Evolutionary conservation across 108 stramenopile species (phyloP).

Genomic region (Schizochytrium sp.): DNA sequence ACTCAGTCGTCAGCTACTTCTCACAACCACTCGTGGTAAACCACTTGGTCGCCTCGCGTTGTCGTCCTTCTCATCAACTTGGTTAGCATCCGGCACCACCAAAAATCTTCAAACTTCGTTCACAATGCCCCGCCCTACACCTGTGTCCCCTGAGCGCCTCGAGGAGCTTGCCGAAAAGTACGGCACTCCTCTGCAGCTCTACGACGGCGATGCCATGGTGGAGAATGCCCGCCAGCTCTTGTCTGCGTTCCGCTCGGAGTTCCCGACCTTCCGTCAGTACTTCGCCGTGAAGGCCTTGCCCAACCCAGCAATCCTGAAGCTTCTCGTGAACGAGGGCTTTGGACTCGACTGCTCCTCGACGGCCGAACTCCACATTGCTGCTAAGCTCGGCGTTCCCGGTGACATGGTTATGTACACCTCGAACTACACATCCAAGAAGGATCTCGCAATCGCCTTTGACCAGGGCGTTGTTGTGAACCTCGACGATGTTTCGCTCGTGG

Average conservation of each 20-base stretch:
- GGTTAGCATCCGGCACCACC: no score
- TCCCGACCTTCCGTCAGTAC: slow-evolving; percentile 45
- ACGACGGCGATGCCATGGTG: slow-evolving; percentile 52
- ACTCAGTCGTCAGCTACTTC: no score
- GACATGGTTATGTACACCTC: slow-evolving; percentile 63
- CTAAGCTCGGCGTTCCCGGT: slow-evolving; percentile 50
- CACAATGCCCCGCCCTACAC: slow-evolving; percentile 38
- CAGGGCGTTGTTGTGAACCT: slow-evolving; percentile 63
- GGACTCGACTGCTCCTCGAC: slow-evolving; percentile 63
- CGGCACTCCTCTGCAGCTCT: slow-evolving; percentile 61
- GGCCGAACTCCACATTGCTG: slow-evolving; percentile 57
- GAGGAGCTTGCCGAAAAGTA: slow-evolving; percentile 49
- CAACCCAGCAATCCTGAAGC: slow-evolving; percentile 64
- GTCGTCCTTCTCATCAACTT: no score
- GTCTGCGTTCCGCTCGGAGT: background rate
- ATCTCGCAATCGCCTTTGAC: slow-evolving; percentile 16
- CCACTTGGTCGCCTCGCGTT: no score
- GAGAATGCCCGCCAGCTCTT: slow-evolving; percentile 26
- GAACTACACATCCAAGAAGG: slow-evolving; percentile 63
- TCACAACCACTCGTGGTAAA: no score
- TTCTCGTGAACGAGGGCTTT: slow-evolving; percentile 27
- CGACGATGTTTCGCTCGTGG: slow-evolving; percentile 63
- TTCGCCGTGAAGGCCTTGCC: slow-evolving; percentile 65
- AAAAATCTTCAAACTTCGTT: no score
- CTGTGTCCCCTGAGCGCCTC: slow-evolving; percentile 22